A percentile compares a stretch with the other conserved stretches of the same genome.
Evolutionary conservation across 805 yeast genomes (phyloP).

Genomic region (Nakazawaea holstii): DNA sequence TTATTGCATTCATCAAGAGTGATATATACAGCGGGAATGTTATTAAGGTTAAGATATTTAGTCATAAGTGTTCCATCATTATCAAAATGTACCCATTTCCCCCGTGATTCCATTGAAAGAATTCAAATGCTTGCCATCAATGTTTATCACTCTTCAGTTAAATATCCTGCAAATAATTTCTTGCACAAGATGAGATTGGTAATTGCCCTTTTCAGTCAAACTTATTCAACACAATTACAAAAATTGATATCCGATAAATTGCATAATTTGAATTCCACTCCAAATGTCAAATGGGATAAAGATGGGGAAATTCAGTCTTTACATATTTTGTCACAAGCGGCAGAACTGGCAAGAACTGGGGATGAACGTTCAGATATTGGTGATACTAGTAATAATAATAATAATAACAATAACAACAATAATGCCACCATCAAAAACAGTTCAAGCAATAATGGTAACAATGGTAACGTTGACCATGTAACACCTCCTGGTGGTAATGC

Average conservation of each 20-base stretch:
- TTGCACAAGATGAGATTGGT: constrained; percentile 51
- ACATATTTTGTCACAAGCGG: constrained; percentile 27
- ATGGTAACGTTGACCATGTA: not conserved
- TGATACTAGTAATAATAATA: not conserved
- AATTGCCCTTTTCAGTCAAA: constrained; percentile 53
- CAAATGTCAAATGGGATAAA: constrained; percentile 2
- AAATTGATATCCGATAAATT: not conserved
- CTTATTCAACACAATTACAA: constrained; percentile 51
- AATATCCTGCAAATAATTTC: constrained; percentile 41
- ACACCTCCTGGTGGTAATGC: not conserved
- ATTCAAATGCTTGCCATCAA: constrained; percentile 20
- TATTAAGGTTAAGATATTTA: constrained; percentile 50
- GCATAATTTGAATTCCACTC: not conserved
- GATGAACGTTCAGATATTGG: not conserved
- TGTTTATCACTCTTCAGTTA: constrained; percentile 23
- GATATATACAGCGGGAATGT: constrained; percentile 61
- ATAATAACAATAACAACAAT: not conserved
- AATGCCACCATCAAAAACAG: not conserved
- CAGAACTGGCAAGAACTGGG: constrained; percentile 13
- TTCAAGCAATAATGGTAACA: not conserved
- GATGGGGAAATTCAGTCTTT: not conserved
- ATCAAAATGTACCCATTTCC: constrained; percentile 38
- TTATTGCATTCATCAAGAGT: constrained; percentile 50
- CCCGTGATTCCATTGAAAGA: constrained; percentile 33
- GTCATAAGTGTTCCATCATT: constrained; percentile 47